phyloP scores from a whole-genome alignment of 768 basidiomycete species.

The Boletales sp. region DNA sequence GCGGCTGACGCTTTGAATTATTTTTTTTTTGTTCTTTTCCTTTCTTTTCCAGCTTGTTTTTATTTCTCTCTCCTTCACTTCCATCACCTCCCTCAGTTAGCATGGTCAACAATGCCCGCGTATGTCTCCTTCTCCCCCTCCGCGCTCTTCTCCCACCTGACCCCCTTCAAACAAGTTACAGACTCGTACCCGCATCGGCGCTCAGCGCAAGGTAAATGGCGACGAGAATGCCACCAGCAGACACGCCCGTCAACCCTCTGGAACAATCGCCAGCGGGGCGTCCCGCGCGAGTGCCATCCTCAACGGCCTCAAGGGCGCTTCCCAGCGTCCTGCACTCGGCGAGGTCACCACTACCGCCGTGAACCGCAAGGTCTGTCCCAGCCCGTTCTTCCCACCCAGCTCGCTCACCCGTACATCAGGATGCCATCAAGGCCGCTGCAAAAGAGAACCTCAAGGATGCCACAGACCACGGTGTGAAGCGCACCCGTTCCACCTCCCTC shows the following conservation, averaged over 20 bases:
- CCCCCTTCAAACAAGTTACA: constrained; percentile 46
- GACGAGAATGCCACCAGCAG: constrained; percentile 77
- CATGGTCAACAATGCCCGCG: constrained; percentile 64
- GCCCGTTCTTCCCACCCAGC: background rate
- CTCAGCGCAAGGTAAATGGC: constrained; percentile 63
- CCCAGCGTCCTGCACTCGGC: constrained; percentile 68
- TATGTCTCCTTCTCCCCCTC: constrained; percentile 30
- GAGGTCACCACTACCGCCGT: constrained; percentile 79
- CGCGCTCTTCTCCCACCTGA: background rate
- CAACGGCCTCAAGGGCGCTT: constrained; percentile 47
- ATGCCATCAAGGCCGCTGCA: constrained; percentile 45
- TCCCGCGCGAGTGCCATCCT: constrained; percentile 46
- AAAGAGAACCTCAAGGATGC: constrained; percentile 58
- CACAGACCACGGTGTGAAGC: constrained; percentile 48
- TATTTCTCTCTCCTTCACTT: constrained; percentile 30
- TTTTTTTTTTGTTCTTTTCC: constrained; percentile 18
- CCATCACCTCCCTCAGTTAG: constrained; percentile 25
- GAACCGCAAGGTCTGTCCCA: constrained; percentile 63
- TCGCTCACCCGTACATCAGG: constrained; percentile 15
- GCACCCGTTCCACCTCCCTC: constrained; percentile 65
- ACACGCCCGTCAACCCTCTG: constrained; percentile 62
- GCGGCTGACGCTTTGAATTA: constrained; percentile 34
- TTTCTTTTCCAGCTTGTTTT: constrained; percentile 22
- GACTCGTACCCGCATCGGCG: constrained; percentile 58
- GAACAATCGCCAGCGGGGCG: constrained; percentile 41